Percentiles rank a stretch among this genome's conserved stretches.
Conservation (phyloP, 2,329 filamentous ascomycete species). For the Raffaelea ambrosiae region DNA sequence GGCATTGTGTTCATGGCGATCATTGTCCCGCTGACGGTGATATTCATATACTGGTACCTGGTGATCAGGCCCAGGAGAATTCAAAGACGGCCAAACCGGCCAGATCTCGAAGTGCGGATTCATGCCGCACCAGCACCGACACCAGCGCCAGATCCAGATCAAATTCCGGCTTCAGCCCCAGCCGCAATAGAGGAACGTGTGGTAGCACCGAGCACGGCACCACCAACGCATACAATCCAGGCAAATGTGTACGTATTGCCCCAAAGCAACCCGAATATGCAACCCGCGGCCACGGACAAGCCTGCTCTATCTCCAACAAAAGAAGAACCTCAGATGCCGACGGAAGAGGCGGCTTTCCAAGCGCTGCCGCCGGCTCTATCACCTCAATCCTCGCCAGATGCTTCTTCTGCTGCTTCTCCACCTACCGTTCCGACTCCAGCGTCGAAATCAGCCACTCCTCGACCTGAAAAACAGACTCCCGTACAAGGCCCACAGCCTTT, state of each 20-base stretch:
- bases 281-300: too few species aligned
- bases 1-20: constrained; percentile 30
- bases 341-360: too few species aligned
- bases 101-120: neutral
- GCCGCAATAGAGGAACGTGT: too few species aligned
- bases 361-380: too few species aligned
- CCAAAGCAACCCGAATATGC: too few species aligned
- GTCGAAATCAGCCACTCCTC: neutral
- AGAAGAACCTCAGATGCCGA: too few species aligned
- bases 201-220: too few species aligned
- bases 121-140: neutral
- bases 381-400: too few species aligned
- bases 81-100: neutral
- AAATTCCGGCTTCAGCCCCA: neutral
- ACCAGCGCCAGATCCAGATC: neutral
- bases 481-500: neutral
- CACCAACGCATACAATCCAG: too few species aligned
- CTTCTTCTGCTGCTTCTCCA: neutral
- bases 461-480: too few species aligned
- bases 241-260: too few species aligned
- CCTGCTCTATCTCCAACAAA: too few species aligned
- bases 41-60: constrained; percentile 23
- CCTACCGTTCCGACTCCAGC: neutral
- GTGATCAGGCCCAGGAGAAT: constrained; percentile 6
- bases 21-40: constrained; percentile 18